These are phyloP conservation scores for Podospora pseudoanserina DNA, from an alignment of 495 filamentous ascomycete genomes.

Conservation along the genomic window DNA sequence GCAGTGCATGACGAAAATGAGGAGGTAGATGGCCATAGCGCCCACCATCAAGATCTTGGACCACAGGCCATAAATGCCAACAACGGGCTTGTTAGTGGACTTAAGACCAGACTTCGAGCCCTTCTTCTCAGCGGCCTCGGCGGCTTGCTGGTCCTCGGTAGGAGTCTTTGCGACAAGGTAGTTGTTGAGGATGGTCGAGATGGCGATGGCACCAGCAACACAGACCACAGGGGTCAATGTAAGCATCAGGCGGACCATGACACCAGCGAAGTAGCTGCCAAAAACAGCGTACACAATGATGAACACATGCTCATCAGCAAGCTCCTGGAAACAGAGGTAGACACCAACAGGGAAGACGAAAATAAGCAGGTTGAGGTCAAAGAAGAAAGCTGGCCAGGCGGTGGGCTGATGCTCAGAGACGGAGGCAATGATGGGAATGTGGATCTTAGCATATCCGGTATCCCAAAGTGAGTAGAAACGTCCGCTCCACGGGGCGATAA, in stretches of 20 bases:
- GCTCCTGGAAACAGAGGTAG: constrained; percentile 92
- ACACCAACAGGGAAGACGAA: constrained; percentile 99
- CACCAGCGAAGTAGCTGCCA: constrained; percentile 95
- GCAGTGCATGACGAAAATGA: constrained; percentile 94
- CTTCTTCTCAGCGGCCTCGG: constrained; percentile 51
- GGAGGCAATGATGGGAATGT: constrained; percentile 98
- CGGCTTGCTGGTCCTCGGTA: constrained; percentile 45
- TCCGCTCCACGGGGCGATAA: constrained; percentile 96
- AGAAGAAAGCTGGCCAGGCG: constrained; percentile 99
- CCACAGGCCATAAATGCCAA: constrained; percentile 78
- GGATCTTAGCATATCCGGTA: constrained; percentile 97
- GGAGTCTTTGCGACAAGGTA: constrained; percentile 64
- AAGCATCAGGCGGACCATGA: constrained; percentile 99
- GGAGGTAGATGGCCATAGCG: constrained; percentile 70
- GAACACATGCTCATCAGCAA: constrained; percentile 97
- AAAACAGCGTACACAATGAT: constrained; percentile 94
- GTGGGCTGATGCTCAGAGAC: constrained; percentile 99
- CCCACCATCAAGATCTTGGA: constrained; percentile 75
- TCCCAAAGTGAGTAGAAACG: constrained; percentile 99
- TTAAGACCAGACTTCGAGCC: constrained; percentile 57
- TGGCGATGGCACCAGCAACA: constrained; percentile 84
- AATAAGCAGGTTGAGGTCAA: constrained; percentile 96
- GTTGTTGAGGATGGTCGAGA: constrained; percentile 84
- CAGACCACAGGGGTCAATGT: constrained; percentile 96
- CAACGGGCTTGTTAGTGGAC: constrained; percentile 64